Base-by-base conservation (phyloP, 805 yeast species). In the Monosporozyma servazzii region DNA sequence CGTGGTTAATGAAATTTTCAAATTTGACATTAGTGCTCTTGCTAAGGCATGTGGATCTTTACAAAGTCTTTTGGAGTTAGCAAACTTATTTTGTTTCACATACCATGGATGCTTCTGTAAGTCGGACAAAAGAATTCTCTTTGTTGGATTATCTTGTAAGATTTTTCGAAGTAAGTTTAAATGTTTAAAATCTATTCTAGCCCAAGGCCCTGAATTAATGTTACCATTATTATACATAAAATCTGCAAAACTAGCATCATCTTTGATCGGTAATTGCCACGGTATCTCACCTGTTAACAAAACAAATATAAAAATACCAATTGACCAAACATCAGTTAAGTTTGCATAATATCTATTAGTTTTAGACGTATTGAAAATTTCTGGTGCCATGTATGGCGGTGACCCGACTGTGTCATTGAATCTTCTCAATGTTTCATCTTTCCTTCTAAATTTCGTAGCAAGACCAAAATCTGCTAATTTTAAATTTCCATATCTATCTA, bases 351-450 rank as follows among this genome's bases (percentile, higher is more conserved):
- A 85, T 2, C 69, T 65, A 3, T 68, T 68, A 3, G 52, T 7
- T 6, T 20, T 30, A 18, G 58, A 56, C 5, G 59, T 53, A 40
- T 59, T 51, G 20, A 76, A 66, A 18, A 85, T 75, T 58, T 85
- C 93, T 1, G 93, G 93, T 0, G 93, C 91, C 72, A 83, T 77
- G 61, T 85, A 85, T 5, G 89, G 90, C 1, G 87, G 85, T 1
- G 86, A 81, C 0, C 91, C 86, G 64, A 88, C 78, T 31, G 83
- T 75, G 29, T 81, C 76, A 23, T 67, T 63, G 40, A 81, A 75
- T 46, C 72, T 51, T 52, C 81, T 65, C 47, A 70, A 71, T 4
- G 72, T 64, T 1, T 84, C 85, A 50, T 70, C 70, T 39, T 70
- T 73, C 42, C 76, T 75, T 55, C 70, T 74, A 59, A 75, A 83